Evolutionary conservation across 2,329 filamentous ascomycete species (phyloP), one percentile per base, ranked within the genome.

Genomic region (Neopestalotiopsis sp.): DNA sequence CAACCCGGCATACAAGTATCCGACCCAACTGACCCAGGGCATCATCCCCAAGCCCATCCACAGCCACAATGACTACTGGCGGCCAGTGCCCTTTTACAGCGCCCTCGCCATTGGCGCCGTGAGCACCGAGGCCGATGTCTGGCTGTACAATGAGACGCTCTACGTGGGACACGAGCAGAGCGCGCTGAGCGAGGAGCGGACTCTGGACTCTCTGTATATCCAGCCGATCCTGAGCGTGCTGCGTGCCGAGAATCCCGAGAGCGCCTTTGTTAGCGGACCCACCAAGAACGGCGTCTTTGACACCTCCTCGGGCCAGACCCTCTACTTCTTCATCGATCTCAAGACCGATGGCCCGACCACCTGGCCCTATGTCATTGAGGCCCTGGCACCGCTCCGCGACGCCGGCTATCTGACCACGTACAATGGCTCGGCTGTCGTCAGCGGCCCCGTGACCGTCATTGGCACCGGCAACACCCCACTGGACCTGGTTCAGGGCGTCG

Each of bases 11-110:
- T 70, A 68, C 63, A 62, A n/a, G 4, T 70, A 68, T 24, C 69
- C 69, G 42, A 70, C 69, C 1, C 49, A 59, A 10, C 9, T 70
- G 58, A 70, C 69, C 7, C 69, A 70, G 66, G 69, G 69, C 62
- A 70, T 70, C 63, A 64, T 70, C 1, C 69, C 69, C 30, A 70
- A 70, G 63, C n/a, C 82, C 2, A 89, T 88, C 70, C 89, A 91
- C 75, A 89, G 86, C 1, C 90, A 92, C 75, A 92, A 92, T 72
- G 90, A 92, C 77, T 92, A 92, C 78, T 90, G 87, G 86, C 85
- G 88, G 62, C 80, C 80, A 3, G 80, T 85, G 0, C 90, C 90
- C 0, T 81, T 93, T 2, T 89, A 86, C 72, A 86, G 86, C 14
- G 91, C 90, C 30, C 77, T 90, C 1, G 74, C 79, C 9, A 83